These are phyloP conservation scores for Mycena pura DNA, from an alignment of 768 basidiomycete genomes.

Conservation along the genomic window DNA sequence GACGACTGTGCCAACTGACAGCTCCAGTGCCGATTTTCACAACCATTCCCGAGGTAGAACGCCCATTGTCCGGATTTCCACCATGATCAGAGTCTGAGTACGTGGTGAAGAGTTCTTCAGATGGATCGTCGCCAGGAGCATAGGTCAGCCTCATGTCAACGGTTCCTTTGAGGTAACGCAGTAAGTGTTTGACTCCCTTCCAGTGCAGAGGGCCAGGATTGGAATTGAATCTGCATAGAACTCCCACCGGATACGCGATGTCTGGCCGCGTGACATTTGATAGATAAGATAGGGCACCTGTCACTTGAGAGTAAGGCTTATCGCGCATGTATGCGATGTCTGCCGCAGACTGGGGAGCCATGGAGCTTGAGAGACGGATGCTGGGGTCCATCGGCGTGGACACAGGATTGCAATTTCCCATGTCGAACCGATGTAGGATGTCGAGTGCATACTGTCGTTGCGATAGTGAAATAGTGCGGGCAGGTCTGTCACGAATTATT, in stretches of 20 bases:
- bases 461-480: constrained; percentile 29
- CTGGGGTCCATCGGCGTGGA: neutral
- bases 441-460: constrained; percentile 35
- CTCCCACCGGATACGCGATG: constrained; percentile 10
- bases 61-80: too few species aligned
- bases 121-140: too few species aligned
- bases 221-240: constrained; percentile 19
- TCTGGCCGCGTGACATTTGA: constrained; percentile 4
- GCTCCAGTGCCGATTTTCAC: too few species aligned
- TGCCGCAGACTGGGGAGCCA: neutral
- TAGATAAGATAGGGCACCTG: neutral
- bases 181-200: constrained; percentile 28
- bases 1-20: too few species aligned
- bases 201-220: constrained; percentile 30
- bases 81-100: too few species aligned
- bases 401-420: neutral
- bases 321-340: constrained; percentile 3
- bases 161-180: constrained; percentile 28
- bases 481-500: constrained; percentile 31
- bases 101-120: too few species aligned
- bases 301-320: neutral
- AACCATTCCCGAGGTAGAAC: too few species aligned
- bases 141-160: constrained; percentile 6
- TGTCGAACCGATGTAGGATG: neutral
- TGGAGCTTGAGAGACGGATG: neutral